Evolutionary conservation across 208 protist species (phyloP), one percentile per base, ranked within the genome.

Genomic region (Naegleria lovaniensis): DNA sequence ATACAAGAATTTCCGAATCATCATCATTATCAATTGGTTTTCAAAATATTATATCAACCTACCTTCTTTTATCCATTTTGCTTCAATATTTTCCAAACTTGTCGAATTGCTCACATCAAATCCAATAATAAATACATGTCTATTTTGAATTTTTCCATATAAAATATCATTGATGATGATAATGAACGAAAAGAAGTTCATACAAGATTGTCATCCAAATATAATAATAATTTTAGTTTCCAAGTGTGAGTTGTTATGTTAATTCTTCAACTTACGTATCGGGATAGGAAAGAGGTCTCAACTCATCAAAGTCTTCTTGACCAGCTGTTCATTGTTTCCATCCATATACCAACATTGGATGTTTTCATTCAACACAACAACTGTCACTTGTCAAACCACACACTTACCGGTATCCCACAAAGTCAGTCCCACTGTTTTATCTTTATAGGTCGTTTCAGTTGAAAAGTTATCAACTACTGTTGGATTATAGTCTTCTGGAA

Each of bases 201-300:
- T n/a, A n/a, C n/a, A n/a, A n/a, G n/a, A n/a, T n/a, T n/a, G n/a
- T n/a, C n/a, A n/a, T n/a, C n/a, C n/a, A n/a, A n/a, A n/a, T n/a
- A n/a, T n/a, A n/a, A n/a, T n/a, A n/a, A n/a, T n/a, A n/a, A n/a
- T n/a, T n/a, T n/a, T n/a, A n/a, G n/a, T n/a, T n/a, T n/a, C n/a
- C n/a, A n/a, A n/a, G n/a, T n/a, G n/a, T n/a, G n/a, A n/a, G n/a
- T n/a, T n/a, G n/a, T n/a, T n/a, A n/a, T n/a, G n/a, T n/a, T n/a
- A n/a, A n/a, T n/a, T 48, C 43, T 48, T 48, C 43, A 33, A 96
- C 94, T 91, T 96, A 94, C 0, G 95, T 96, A 90, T 96, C 93
- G 33, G 95, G 94, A 93, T 98, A 98, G 15, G 93, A 95, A 11
- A 98, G 92, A 55, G 96, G 95, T 43, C 97, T 91, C 29, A 98